A percentile compares a stretch with the other conserved stretches of the same genome.
phyloP scores from a whole-genome alignment of 2,329 filamentous ascomycete species.

The Fusarium sp. region DNA sequence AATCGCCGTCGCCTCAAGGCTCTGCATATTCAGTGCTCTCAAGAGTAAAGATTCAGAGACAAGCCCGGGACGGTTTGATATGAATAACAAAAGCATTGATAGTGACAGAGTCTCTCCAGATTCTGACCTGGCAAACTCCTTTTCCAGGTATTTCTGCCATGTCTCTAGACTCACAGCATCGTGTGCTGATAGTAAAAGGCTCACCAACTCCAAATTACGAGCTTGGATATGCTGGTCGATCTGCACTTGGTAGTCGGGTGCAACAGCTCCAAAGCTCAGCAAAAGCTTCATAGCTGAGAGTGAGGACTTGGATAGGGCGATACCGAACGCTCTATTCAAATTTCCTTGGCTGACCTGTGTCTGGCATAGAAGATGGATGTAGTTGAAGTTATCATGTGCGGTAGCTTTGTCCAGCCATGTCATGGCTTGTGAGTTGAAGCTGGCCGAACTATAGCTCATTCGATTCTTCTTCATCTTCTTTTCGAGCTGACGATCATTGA shows the following conservation, averaged over 20 bases:
- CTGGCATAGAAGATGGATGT: conserved; percentile 23
- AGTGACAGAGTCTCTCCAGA: background rate
- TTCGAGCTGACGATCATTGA: conserved; percentile 13
- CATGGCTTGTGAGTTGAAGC: background rate
- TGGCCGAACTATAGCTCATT: background rate
- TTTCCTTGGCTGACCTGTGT: background rate
- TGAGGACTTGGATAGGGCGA: conserved; percentile 9
- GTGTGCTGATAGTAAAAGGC: conserved; percentile 9
- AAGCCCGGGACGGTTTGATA: background rate
- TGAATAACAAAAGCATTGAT: background rate
- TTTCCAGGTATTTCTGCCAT: conserved; percentile 8
- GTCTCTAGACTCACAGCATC: background rate
- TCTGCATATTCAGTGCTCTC: background rate
- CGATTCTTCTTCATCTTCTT: conserved; percentile 24
- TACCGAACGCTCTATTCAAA: conserved; percentile 9
- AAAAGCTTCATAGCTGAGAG: background rate
- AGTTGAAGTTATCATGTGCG: conserved; percentile 4
- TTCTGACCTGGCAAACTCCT: background rate
- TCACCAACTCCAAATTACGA: background rate
- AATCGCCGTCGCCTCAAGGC: conserved; percentile 2
- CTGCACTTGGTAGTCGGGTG: background rate
- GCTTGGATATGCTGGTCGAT: background rate
- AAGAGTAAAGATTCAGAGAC: background rate
- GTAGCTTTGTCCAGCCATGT: conserved; percentile 9
- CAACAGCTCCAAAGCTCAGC: conserved; percentile 15